Evolutionary conservation across 192 early-diverging fungal genomes (phyloP), one percentile per base, ranked within the genome.

Genomic region (Rhizoclosmatium sp.): DNA sequence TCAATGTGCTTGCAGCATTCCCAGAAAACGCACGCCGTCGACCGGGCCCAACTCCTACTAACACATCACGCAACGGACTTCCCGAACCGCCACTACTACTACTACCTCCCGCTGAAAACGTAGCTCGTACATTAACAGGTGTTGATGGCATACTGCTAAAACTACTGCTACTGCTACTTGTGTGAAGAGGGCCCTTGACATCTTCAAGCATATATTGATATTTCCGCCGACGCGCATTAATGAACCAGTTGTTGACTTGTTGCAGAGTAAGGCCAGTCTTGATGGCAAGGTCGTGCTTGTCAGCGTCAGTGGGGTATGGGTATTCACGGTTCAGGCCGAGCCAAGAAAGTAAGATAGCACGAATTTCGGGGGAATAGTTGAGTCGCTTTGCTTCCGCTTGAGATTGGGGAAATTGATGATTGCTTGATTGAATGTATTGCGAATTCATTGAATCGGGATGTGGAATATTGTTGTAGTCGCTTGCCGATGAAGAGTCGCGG

Each of bases 181-280:
- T 0, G 31, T 31, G 31, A 31, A 31, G 31, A 31, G 31, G 31
- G 31, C 31, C 31, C 5, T 54, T 54, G 9, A 77, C 75, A 60
- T 80, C 77, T 41, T 86, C 84, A 46, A 88, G 77, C 75, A 89
- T 89, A 14, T 85, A 85, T 68, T 88, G 87, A 56, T 88, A 78
- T 47, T 87, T 89, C 10, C 92, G 80, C 19, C 92, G 77, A 3
- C 92, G 78, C 0, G 92, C 92, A 82, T 93, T 93, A 42, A 93
- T 93, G 69, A 93, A 93, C 92, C 92, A 93, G 75, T 93, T 92
- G 68, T 89, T 92, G 68, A 93, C 91, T 70, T 93, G 92, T 65
- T 88, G 89, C 62, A 92, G 79, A 1, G 85, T 91, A 23, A 93
- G 78, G 0, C 83, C 81, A 0, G 92, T 93, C 44, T 85, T 82